A percentile compares a stretch with the other conserved stretches of the same genome.
These are phyloP conservation scores for Acorus calamus DNA, from an alignment of 106 monocot species.

Conservation along the genomic window DNA sequence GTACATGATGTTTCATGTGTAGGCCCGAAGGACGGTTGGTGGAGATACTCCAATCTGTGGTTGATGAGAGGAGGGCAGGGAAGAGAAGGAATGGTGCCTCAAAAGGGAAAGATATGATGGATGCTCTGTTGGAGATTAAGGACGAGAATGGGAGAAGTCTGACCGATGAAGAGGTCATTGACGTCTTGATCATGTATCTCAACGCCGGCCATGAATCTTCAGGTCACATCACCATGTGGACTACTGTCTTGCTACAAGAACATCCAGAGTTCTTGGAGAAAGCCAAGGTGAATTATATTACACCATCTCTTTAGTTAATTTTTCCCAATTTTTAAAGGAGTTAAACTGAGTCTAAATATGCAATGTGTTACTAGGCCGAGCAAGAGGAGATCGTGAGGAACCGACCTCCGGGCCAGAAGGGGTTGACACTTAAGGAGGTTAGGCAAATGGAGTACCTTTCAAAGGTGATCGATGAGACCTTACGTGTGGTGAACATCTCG, in stretches of 20 bases:
- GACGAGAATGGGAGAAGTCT: conserved; percentile 57
- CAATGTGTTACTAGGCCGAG: conserved; percentile 35
- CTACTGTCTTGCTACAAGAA: conserved; percentile 63
- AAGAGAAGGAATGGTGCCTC: conserved; percentile 2
- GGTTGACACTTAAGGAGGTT: conserved; percentile 53
- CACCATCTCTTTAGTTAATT: not conserved
- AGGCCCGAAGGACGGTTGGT: conserved; percentile 79
- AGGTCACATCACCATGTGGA: conserved; percentile 92
- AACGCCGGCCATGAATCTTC: conserved; percentile 98
- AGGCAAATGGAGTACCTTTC: conserved; percentile 89
- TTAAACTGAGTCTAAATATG: no score
- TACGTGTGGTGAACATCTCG: conserved; percentile 72
- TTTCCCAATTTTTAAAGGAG: no score
- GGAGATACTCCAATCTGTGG: conserved; percentile 41
- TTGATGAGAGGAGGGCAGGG: conserved; percentile 44
- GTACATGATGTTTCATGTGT: not conserved
- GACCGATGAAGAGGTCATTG: conserved; percentile 76
- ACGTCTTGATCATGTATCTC: conserved; percentile 85
- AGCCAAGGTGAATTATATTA: conserved; percentile 44
- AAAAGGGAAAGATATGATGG: conserved; percentile 72
- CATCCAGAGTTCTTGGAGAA: conserved; percentile 46
- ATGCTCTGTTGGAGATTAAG: conserved; percentile 49
- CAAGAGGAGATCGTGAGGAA: conserved; percentile 72
- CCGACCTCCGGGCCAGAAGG: conserved; percentile 41
- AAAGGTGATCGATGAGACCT: conserved; percentile 82